phyloP scores from a whole-genome alignment of 345 rosid species.

The Hibiscus trionum region DNA sequence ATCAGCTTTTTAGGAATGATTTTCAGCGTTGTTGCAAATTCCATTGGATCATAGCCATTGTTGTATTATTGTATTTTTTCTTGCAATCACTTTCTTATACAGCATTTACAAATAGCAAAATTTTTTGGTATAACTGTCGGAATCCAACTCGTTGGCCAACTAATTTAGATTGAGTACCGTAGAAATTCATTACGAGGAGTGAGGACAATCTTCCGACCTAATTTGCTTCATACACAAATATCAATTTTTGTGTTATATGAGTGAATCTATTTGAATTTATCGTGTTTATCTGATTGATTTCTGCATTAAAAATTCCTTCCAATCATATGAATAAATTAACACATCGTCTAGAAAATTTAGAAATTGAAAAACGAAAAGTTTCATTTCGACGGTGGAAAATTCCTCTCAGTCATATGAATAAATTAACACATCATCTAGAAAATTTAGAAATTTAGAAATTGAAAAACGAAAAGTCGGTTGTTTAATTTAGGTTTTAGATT shows the following conservation, averaged over 20 bases:
- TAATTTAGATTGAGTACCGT: too few relatives aligned
- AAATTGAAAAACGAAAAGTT: too few relatives aligned
- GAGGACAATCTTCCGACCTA: too few relatives aligned
- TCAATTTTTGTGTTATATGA: not conserved
- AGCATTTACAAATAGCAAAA: not conserved
- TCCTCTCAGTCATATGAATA: not conserved
- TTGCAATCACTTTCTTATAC: not conserved
- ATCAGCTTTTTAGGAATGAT: slow-evolving; percentile 12
- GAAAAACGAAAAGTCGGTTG: too few relatives aligned
- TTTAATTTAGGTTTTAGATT: too few relatives aligned
- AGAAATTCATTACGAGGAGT: too few relatives aligned
- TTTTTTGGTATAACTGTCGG: not conserved
- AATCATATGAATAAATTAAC: not conserved
- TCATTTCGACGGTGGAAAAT: too few relatives aligned
- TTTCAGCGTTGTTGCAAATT: slow-evolving; percentile 16
- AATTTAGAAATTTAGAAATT: too few relatives aligned
- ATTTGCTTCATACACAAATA: too few relatives aligned
- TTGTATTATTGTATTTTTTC: not conserved
- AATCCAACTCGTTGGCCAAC: too few relatives aligned
- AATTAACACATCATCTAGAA: not conserved
- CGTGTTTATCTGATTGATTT: not conserved
- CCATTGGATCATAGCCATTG: not conserved
- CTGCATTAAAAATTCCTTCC: not conserved
- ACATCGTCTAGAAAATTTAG: not conserved
- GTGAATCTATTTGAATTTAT: not conserved